A percentile compares a stretch with the other conserved stretches of the same genome.
Evolutionary conservation across 2,329 filamentous ascomycete species (phyloP).

Genomic region (Sphaerulina populicola): DNA sequence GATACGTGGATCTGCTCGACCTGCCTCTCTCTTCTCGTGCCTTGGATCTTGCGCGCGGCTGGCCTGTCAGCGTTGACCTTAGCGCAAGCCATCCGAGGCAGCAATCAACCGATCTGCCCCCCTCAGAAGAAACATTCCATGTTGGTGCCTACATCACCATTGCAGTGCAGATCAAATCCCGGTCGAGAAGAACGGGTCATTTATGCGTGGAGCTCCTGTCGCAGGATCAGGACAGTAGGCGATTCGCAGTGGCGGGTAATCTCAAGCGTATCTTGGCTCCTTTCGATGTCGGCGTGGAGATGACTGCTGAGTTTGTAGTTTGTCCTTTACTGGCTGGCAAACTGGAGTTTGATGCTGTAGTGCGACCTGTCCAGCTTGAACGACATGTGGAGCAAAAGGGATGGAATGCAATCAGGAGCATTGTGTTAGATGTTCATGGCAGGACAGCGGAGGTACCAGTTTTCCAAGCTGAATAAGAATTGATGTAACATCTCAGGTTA

Average conservation of each 20-base stretch:
- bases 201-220: slow-evolving; percentile 10
- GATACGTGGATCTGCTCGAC: slow-evolving; percentile 18
- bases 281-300: slow-evolving; percentile 10
- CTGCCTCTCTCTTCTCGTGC: slow-evolving; percentile 16
- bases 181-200: neutral
- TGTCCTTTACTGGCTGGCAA: slow-evolving; percentile 20
- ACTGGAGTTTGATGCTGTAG: slow-evolving; percentile 16
- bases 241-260: slow-evolving; percentile 19
- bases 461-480: too few relatives aligned
- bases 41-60: slow-evolving; percentile 13
- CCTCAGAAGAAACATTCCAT: neutral
- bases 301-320: slow-evolving; percentile 19
- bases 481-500: too few relatives aligned
- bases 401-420: neutral
- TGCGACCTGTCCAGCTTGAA: slow-evolving; percentile 8
- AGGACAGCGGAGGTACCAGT: neutral
- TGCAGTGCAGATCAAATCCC: slow-evolving; percentile 6
- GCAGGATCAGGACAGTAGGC: slow-evolving; percentile 9
- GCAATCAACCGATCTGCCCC: neutral
- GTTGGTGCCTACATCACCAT: neutral
- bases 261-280: slow-evolving; percentile 16
- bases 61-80: slow-evolving; percentile 9
- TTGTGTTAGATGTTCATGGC: neutral
- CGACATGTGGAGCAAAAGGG: neutral
- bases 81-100: neutral